phyloP scores from a whole-genome alignment of 2,329 filamentous ascomycete species.

The Amesomyces nigricolor region DNA sequence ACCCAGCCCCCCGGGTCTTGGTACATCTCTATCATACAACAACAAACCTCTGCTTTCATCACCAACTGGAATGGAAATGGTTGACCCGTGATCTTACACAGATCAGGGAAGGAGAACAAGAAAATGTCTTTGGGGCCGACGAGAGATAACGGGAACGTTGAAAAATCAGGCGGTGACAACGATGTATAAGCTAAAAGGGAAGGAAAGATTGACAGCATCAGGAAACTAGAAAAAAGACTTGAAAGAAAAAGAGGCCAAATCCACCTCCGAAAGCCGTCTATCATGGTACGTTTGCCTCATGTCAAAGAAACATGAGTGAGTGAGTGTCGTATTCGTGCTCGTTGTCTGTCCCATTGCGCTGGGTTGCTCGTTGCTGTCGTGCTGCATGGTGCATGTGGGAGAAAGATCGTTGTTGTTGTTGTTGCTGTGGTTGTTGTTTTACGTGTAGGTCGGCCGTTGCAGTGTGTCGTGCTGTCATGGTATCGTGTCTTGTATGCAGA shows the following conservation, averaged over 20 bases:
- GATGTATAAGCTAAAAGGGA: background rate
- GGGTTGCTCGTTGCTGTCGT: slow-evolving; percentile 13
- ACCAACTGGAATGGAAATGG: background rate
- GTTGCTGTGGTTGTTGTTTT: background rate
- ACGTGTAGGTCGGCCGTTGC: slow-evolving; percentile 2
- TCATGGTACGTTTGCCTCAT: background rate
- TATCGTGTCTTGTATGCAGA: slow-evolving; percentile 5
- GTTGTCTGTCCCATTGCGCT: too few species aligned
- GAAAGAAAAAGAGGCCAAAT: background rate
- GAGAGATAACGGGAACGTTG: too few species aligned
- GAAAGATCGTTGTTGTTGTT: background rate
- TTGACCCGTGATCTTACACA: background rate
- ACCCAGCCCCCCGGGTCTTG: background rate
- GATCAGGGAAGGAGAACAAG: background rate
- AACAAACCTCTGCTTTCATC: background rate
- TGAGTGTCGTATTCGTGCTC: background rate
- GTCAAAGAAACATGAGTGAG: background rate
- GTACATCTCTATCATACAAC: slow-evolving; percentile 6
- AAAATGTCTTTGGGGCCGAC: too few species aligned
- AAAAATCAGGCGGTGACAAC: background rate
- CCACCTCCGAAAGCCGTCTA: background rate
- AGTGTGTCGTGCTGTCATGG: background rate
- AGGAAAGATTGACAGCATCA: background rate
- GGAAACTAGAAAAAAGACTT: background rate
- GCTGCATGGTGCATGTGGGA: slow-evolving; percentile 10